Evolutionary conservation across 2,329 filamentous ascomycete genomes (phyloP).

Genomic region (Ambrosiella xylebori): DNA sequence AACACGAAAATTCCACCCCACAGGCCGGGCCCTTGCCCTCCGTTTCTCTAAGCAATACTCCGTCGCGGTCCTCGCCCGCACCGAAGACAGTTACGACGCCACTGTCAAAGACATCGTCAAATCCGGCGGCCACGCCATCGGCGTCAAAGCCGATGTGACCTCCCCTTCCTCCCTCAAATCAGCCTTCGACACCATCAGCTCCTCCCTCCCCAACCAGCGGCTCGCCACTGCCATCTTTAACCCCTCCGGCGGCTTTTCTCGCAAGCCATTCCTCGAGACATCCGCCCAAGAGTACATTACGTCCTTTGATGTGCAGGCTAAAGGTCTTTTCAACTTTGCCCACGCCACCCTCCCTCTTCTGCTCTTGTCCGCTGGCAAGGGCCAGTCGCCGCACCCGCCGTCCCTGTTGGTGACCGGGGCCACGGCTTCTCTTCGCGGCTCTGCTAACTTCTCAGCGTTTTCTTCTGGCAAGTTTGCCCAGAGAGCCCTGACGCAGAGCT

Average conservation of each 20-base stretch:
- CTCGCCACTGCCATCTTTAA: slow-evolving; percentile 56
- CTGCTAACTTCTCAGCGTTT: slow-evolving; percentile 51
- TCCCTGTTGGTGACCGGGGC: slow-evolving; percentile 76
- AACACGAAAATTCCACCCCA: background rate
- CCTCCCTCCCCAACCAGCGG: slow-evolving; percentile 36
- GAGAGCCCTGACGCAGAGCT: slow-evolving; percentile 53
- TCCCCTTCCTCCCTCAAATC: slow-evolving; percentile 30
- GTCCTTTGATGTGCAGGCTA: slow-evolving; percentile 21
- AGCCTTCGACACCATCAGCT: slow-evolving; percentile 45
- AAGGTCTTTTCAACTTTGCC: slow-evolving; percentile 61
- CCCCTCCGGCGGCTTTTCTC: slow-evolving; percentile 33
- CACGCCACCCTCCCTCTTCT: slow-evolving; percentile 55
- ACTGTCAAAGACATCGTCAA: slow-evolving; percentile 52
- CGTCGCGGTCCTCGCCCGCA: slow-evolving; percentile 58
- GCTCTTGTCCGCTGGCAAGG: slow-evolving; percentile 35
- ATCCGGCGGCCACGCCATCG: slow-evolving; percentile 50
- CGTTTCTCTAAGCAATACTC: slow-evolving; percentile 49
- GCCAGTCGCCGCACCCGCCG: slow-evolving; percentile 44
- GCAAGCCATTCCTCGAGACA: slow-evolving; percentile 43
- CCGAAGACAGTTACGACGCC: slow-evolving; percentile 44
- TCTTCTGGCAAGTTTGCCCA: slow-evolving; percentile 67
- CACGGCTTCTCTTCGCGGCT: slow-evolving; percentile 61
- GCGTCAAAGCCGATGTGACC: slow-evolving; percentile 37
- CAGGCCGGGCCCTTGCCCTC: slow-evolving; percentile 26
- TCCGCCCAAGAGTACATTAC: slow-evolving; percentile 30